Conservation (phyloP, 2,329 filamentous ascomycete genomes). For the Aciculosporium take region DNA sequence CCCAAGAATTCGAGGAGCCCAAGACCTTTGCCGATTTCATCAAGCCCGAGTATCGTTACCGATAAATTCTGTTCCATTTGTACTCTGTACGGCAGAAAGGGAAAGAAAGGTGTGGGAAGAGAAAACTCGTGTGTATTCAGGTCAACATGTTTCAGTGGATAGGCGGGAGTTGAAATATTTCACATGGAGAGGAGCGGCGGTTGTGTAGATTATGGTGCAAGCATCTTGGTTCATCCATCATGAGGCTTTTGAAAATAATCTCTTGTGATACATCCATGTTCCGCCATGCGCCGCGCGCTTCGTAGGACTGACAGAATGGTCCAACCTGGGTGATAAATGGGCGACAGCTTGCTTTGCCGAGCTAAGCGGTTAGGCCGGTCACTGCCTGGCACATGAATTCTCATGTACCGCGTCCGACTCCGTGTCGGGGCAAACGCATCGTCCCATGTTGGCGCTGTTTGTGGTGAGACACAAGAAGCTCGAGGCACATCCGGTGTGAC, state of each 20-base stretch:
- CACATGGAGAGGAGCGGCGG: slow-evolving; percentile 9
- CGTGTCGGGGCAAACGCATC: neutral
- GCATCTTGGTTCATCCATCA: slow-evolving; percentile 22
- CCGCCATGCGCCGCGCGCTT: neutral
- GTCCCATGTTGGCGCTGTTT: neutral
- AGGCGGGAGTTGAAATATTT: slow-evolving; percentile 10
- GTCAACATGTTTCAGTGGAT: slow-evolving; percentile 12
- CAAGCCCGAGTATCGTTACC: slow-evolving; percentile 85
- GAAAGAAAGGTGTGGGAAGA: neutral
- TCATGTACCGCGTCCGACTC: neutral
- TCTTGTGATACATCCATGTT: neutral
- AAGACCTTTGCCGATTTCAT: slow-evolving; percentile 96
- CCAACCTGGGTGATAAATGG: neutral
- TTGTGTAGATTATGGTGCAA: slow-evolving; percentile 28
- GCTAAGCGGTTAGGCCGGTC: neutral
- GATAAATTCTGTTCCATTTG: slow-evolving; percentile 17
- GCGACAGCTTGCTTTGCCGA: neutral
- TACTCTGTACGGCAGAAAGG: slow-evolving; percentile 5
- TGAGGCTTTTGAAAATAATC: slow-evolving; percentile 13
- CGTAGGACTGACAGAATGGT: neutral
- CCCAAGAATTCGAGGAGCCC: slow-evolving; percentile 61
- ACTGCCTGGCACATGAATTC: neutral
- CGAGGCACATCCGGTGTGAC: slow-evolving; percentile 2
- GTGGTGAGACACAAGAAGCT: slow-evolving; percentile 3
- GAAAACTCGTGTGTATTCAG: slow-evolving; percentile 10